Evolutionary conservation across 257 asterid species (phyloP).

Genomic region (Rauvolfia tetraphylla): DNA sequence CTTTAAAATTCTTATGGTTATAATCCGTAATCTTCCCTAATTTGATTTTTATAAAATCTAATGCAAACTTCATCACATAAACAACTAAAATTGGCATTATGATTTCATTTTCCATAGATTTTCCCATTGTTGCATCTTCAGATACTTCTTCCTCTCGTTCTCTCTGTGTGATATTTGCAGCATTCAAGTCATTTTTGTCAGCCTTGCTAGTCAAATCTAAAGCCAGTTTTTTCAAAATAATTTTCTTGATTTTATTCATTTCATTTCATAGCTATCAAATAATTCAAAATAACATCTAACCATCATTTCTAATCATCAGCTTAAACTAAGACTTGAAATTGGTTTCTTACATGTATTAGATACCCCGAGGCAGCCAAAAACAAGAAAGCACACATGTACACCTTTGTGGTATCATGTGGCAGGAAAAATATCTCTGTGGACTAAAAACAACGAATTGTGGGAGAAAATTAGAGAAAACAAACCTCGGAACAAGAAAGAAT

Average conservation of each 20-base stretch:
- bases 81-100: neutral
- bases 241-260: neutral
- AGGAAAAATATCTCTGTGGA: no score
- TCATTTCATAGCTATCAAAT: neutral
- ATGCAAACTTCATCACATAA: neutral
- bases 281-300: neutral
- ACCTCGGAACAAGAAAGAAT: constrained; percentile 79
- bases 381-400: neutral
- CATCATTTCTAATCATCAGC: neutral
- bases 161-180: neutral
- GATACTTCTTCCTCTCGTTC: neutral
- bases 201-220: neutral
- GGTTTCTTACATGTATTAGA: neutral
- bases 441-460: neutral
- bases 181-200: neutral
- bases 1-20: neutral
- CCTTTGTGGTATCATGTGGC: no score
- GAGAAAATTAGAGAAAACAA: constrained; percentile 18
- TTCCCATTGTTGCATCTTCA: neutral
- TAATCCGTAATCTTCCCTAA: neutral
- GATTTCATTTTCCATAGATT: neutral
- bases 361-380: neutral
- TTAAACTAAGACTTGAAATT: neutral
- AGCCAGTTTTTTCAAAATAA: neutral
- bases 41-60: neutral